phyloP scores from a whole-genome alignment of 257 asterid species.

The Fraxinus anomala region DNA sequence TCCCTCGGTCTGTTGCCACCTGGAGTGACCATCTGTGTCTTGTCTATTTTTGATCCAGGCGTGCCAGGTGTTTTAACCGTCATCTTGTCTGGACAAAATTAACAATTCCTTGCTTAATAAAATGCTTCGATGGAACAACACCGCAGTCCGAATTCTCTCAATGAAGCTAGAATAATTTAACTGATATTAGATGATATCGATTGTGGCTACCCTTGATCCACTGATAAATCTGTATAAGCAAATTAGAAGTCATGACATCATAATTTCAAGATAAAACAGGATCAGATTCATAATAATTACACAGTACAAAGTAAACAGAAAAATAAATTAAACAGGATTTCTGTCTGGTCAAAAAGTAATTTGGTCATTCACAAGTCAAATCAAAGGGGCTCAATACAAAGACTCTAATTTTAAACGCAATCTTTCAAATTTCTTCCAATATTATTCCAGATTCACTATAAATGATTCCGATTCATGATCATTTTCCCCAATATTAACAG shows the following conservation, averaged over 20 bases:
- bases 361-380: not conserved
- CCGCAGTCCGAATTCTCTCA: conserved; percentile 7
- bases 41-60: conserved; percentile 71
- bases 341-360: not conserved
- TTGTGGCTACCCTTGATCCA: conserved; percentile 17
- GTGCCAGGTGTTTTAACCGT: conserved; percentile 74
- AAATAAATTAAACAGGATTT: conserved; percentile 1
- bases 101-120: not conserved
- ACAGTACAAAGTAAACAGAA: not conserved
- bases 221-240: conserved; percentile 16
- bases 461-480: not conserved
- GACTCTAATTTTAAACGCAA: not conserved
- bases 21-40: conserved; percentile 72
- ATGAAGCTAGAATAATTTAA: conserved; percentile 21
- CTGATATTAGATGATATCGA: not conserved
- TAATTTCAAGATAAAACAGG: not conserved
- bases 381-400: not conserved
- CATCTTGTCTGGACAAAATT: conserved; percentile 41
- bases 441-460: not conserved
- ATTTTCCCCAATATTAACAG: not conserved
- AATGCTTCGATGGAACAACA: conserved; percentile 9
- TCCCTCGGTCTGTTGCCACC: conserved; percentile 65
- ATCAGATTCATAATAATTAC: not conserved
- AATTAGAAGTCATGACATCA: conserved; percentile 18
- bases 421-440: not conserved